Evolutionary conservation across 2,329 filamentous ascomycete species (phyloP), one percentile per base, ranked within the genome.

Genomic region (Cadophora sp.): DNA sequence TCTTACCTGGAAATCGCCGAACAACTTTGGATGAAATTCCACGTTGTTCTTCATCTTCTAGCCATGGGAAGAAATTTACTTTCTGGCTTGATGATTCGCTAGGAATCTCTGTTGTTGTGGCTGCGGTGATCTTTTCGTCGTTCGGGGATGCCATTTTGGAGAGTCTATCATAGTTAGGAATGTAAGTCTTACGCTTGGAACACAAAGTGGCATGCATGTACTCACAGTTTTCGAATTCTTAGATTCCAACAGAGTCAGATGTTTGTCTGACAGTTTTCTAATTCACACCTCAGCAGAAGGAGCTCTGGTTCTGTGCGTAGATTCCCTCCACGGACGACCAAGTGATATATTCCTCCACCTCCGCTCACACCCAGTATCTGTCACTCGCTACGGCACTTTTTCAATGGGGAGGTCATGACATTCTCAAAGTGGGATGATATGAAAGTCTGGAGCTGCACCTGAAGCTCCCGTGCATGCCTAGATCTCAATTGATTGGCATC

Each of bases 11-110:
- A 22, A 64, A 67, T 13, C 61, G 61, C 27, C 33, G 55, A 7
- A 61, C 18, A 6, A 48, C 27, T 55, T 64, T 64, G 20, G 41
- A n/a, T 7, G 55, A 36, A n/a, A 67, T 22, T 14, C 39, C 43
- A 30, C 36, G 39, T 16, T 64, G 47, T 11, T 61, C 62, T 18
- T 61, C 65, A 27, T 48, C 56, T 36, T 67, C 65, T 11, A 67
- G 65, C 65, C 65, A 67, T 20, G 65, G 65, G 27, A 67, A 67
- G 47, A 67, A 67, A 56, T 14, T 47, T 11, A 24, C 59, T 33
- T 55, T 56, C 18, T 66, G 50, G 36, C 58, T 60, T 16, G 63
- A 55, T 11, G 59, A 61, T 18, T 47, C 24, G 11, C 39, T 30
- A 18, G 59, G 50, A 22, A 64, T 20, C 30, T 64, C 61, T 45